Base-by-base conservation (phyloP, 164 flowering plant genomes). In the Pachysandra terminalis region DNA sequence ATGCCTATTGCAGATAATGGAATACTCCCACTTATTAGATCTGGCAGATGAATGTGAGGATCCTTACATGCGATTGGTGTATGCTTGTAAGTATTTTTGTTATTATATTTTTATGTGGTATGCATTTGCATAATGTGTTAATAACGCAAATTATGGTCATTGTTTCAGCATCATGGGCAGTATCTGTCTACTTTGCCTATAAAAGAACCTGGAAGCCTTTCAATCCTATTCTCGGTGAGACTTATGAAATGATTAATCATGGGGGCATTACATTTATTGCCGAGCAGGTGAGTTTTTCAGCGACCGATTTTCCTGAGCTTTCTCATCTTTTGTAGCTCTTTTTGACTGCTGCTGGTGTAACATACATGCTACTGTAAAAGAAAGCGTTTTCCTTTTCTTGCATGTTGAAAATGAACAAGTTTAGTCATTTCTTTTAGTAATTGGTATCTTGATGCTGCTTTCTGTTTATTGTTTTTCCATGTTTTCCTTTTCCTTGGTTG, bases 191-290 rank as follows among this genome's bases (percentile, higher is more conserved):
- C 65, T 87, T 73, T 81, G 91, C 95, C 10, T 87, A 76, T 54
- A 93, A 89, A 80, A 70, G 95, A 37, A 85, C 91, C 52, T 91
- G 95, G 97, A 91, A 89, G 80, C 97, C 97, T 64, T 91, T 91
- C 68, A 91, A 91, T 83, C 95, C 97, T 41, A 89, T 91, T 60
- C 89, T 89, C 67, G 97, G 97, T 16, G 95, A 91, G 79, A 91
- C 97, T 57, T 91, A 85, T 79, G 97, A 91, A 80, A 74, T 91
- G 90, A 75, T 53, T 59, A 89, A 89, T 81, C 91, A 89, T 69
- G 83, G 81, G 37, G 94, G 91, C 22, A 71, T 89, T 48, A 78
- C 90, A 37, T 91, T 91, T 73, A 79, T 91, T 26, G 59, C 95
- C 52, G 97, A 91, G 80, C 94, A 91, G 88, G 97, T 86, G 68